Conservation (phyloP, 805 yeast species). For the Ogataea pini region DNA sequence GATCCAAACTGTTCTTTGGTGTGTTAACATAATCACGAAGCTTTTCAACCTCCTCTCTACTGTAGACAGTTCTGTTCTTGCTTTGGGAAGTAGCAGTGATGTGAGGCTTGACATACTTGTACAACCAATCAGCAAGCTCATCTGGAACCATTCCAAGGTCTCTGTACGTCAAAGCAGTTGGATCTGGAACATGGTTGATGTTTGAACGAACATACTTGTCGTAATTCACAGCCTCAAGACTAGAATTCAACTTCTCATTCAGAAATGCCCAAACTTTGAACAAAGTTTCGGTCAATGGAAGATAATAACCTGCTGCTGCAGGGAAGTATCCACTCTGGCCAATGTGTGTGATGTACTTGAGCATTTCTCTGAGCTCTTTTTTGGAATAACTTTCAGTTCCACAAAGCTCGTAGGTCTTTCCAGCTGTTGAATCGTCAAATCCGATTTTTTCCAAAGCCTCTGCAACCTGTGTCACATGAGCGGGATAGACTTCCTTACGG, state of each 20-base stretch:
- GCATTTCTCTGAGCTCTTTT: slow-evolving; percentile 66
- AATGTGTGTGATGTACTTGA: slow-evolving; percentile 48
- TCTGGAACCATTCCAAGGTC: slow-evolving; percentile 71
- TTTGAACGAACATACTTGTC: slow-evolving; percentile 76
- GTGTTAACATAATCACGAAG: slow-evolving; percentile 39
- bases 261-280: slow-evolving; percentile 34
- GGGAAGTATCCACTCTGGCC: slow-evolving; percentile 39
- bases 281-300: slow-evolving; percentile 43
- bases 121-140: slow-evolving; percentile 50
- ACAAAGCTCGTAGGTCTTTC: slow-evolving; percentile 70
- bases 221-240: slow-evolving; percentile 45
- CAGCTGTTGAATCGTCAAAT: slow-evolving; percentile 77
- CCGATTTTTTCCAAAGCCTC: slow-evolving; percentile 76
- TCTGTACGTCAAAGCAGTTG: slow-evolving; percentile 58
- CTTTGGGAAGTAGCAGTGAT: slow-evolving; percentile 38
- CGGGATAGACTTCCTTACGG: slow-evolving; percentile 67
- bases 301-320: slow-evolving; percentile 38
- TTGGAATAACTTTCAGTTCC: slow-evolving; percentile 69
- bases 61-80: slow-evolving; percentile 39
- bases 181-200: slow-evolving; percentile 64
- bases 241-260: slow-evolving; percentile 49
- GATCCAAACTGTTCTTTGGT: slow-evolving; percentile 35
- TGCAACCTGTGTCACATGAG: slow-evolving; percentile 78
- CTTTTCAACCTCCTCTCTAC: slow-evolving; percentile 37
- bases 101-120: slow-evolving; percentile 43